Percentiles rank a stretch among this genome's conserved stretches.
These are phyloP conservation scores for Solanum sejunctum DNA, from an alignment of 257 asterid genomes.

Conservation along the genomic window DNA sequence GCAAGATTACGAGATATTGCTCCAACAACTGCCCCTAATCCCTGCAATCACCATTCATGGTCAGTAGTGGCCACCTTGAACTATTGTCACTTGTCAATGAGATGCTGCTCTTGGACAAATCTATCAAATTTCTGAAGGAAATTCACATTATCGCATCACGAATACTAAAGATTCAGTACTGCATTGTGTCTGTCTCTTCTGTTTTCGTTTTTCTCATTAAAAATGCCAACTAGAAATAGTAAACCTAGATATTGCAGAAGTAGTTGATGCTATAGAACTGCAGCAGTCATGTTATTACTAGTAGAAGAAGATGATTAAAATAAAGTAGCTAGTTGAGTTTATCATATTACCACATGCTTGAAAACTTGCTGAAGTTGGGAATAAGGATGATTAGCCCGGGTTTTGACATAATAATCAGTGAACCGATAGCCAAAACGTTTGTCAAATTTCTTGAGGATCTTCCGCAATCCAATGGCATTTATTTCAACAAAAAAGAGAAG, in stretches of 20 bases:
- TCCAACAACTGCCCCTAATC: constrained; percentile 97
- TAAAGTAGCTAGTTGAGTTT: not conserved
- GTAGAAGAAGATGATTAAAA: not conserved
- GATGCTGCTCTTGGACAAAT: not conserved
- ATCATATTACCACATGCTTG: constrained; percentile 89
- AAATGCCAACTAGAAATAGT: not conserved
- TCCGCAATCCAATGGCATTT: constrained; percentile 85
- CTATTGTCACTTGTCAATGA: not conserved
- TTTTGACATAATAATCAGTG: constrained; percentile 88
- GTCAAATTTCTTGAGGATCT: constrained; percentile 94
- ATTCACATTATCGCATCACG: not conserved
- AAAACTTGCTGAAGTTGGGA: constrained; percentile 97
- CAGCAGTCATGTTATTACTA: not conserved
- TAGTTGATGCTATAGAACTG: not conserved
- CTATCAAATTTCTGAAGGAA: not conserved
- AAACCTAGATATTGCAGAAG: not conserved
- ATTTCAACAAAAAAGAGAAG: constrained; percentile 85
- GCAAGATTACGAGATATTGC: constrained; percentile 95
- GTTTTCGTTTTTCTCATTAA: not conserved
- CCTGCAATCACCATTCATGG: constrained; percentile 35
- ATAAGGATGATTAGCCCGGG: constrained; percentile 98
- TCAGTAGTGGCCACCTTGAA: not conserved
- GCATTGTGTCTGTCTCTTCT: not conserved
- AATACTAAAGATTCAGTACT: not conserved
- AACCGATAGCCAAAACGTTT: constrained; percentile 82